phyloP scores from a whole-genome alignment of 352 stramenopile species.

The Salisapilia sapeloensis region DNA sequence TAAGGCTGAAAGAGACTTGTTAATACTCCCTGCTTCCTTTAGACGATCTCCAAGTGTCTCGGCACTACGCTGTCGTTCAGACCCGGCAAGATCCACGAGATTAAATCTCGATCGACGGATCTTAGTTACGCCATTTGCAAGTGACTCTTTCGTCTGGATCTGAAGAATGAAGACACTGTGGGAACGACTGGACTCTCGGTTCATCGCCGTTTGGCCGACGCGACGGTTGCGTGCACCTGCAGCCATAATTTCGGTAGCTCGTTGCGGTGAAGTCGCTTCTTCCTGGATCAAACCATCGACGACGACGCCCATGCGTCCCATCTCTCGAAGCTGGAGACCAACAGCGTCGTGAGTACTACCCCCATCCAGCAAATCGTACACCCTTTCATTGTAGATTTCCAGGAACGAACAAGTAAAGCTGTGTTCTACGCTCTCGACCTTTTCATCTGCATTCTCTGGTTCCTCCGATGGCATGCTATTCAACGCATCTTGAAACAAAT shows the following conservation, averaged over 20 bases:
- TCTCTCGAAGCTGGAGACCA: slow-evolving; percentile 54
- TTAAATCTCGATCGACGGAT: slow-evolving; percentile 87
- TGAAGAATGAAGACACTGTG: slow-evolving; percentile 78
- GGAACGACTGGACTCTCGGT: slow-evolving; percentile 66
- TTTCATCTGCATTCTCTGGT: slow-evolving; percentile 1
- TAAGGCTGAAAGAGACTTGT: slow-evolving; percentile 91
- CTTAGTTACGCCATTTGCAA: slow-evolving; percentile 33
- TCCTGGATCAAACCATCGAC: slow-evolving; percentile 66
- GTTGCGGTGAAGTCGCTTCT: slow-evolving; percentile 38
- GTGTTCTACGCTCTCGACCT: slow-evolving; percentile 21
- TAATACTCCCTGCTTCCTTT: slow-evolving; percentile 95
- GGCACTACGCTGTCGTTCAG: slow-evolving; percentile 92
- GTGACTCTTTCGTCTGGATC: slow-evolving; percentile 48
- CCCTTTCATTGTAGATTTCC: slow-evolving; percentile 92
- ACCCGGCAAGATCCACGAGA: slow-evolving; percentile 96
- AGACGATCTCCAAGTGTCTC: slow-evolving; percentile 88
- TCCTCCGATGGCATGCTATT: slow-evolving; percentile 2
- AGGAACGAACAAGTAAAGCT: slow-evolving; percentile 80
- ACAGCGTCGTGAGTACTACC: slow-evolving; percentile 26
- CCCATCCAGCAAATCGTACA: slow-evolving; percentile 83
- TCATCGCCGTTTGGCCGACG: slow-evolving; percentile 74
- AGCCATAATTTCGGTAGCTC: slow-evolving; percentile 61
- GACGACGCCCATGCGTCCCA: slow-evolving; percentile 48
- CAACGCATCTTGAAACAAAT: slow-evolving; percentile 38
- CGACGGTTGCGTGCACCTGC: slow-evolving; percentile 55